These are phyloP conservation scores for Pterocarpus santalinus DNA, from an alignment of 306 rosid species.

Conservation along the genomic window DNA sequence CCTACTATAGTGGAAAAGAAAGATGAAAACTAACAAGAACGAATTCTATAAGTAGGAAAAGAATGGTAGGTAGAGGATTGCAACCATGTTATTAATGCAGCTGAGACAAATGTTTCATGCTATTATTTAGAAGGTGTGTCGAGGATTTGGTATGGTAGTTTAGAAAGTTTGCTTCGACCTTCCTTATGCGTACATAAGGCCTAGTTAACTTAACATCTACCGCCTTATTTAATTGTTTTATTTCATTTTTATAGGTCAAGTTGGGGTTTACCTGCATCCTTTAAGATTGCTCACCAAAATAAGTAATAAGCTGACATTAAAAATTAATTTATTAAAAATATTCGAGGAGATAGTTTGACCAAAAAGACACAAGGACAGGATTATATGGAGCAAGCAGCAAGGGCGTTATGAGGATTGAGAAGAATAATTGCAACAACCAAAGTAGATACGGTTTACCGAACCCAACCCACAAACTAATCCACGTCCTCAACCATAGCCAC, in stretches of 20 bases:
- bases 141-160: constrained; percentile 66
- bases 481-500: constrained; percentile 36
- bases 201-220: constrained; percentile 22
- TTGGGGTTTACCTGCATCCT: constrained; percentile 27
- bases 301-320: constrained; percentile 1
- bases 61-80: not conserved
- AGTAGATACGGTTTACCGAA: constrained; percentile 65
- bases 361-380: not conserved
- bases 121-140: constrained; percentile 41
- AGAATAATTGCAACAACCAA: constrained; percentile 53
- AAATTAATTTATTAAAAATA: not conserved
- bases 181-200: constrained; percentile 40
- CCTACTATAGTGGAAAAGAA: not conserved
- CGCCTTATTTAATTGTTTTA: not conserved
- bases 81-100: not conserved
- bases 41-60: not conserved
- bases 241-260: constrained; percentile 15
- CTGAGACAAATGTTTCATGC: constrained; percentile 7
- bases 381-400: constrained; percentile 31
- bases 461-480: constrained; percentile 48
- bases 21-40: not conserved
- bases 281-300: constrained; percentile 32
- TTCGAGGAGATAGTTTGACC: constrained; percentile 14
- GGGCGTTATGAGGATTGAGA: constrained; percentile 37
- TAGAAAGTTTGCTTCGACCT: constrained; percentile 47